Evolutionary conservation across 495 filamentous ascomycete genomes (phyloP).

Genomic region (Usnea hakonensis): DNA sequence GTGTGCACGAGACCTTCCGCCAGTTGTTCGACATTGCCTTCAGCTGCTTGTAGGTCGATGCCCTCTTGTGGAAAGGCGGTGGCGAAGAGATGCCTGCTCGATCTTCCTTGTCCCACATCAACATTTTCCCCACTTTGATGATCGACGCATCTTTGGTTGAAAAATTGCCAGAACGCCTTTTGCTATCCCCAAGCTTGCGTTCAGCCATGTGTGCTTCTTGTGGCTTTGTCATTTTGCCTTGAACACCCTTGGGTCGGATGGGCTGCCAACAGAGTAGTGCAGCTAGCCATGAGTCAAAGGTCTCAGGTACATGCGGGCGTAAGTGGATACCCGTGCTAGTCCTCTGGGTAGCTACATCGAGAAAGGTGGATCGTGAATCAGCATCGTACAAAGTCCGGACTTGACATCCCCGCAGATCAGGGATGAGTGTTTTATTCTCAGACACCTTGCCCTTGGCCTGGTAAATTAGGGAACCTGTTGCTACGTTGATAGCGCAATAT

Average conservation of each 20-base stretch:
- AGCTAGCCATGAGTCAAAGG: conserved; percentile 87
- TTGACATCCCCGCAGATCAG: conserved; percentile 80
- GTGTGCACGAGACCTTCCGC: conserved; percentile 82
- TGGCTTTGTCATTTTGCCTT: conserved; percentile 65
- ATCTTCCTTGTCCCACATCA: conserved; percentile 67
- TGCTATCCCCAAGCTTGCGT: conserved; percentile 43
- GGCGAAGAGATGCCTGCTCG: conserved; percentile 36
- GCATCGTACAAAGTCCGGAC: conserved; percentile 59
- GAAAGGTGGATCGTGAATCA: conserved; percentile 60
- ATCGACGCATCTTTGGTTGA: conserved; percentile 72
- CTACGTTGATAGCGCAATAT: conserved; percentile 51
- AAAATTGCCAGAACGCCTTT: conserved; percentile 55
- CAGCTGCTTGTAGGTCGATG: conserved; percentile 49
- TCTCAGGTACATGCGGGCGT: conserved; percentile 62
- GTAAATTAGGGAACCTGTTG: conserved; percentile 48
- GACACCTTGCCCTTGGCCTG: conserved; percentile 50
- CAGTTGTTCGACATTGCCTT: conserved; percentile 55
- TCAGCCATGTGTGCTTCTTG: conserved; percentile 46
- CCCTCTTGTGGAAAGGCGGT: conserved; percentile 33
- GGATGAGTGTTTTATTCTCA: conserved; percentile 54
- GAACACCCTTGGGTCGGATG: conserved; percentile 64
- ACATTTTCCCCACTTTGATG: conserved; percentile 94
- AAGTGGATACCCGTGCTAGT: conserved; percentile 65
- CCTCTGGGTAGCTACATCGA: conserved; percentile 69
- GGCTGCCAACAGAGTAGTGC: conserved; percentile 93